Evolutionary conservation across 2,329 filamentous ascomycete species (phyloP).

Genomic region (Alternaria brassicicola): DNA sequence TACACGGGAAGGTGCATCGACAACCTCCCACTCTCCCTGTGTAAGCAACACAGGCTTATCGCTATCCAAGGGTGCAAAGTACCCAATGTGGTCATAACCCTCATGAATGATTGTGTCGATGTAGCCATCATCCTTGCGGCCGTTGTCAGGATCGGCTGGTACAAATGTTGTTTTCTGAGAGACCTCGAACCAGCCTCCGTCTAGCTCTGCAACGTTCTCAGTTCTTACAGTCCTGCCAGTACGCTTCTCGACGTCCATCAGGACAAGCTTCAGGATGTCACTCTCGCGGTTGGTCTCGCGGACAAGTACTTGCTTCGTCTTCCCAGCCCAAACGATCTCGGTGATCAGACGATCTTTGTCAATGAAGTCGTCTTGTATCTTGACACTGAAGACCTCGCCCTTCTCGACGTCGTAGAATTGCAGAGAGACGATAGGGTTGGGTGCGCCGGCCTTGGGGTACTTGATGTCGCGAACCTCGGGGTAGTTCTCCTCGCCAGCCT

Average conservation of each 20-base stretch:
- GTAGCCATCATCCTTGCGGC: slow-evolving; percentile 83
- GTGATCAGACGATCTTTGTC: slow-evolving; percentile 89
- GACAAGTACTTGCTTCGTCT: slow-evolving; percentile 75
- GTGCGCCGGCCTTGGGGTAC: slow-evolving; percentile 93
- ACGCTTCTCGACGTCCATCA: slow-evolving; percentile 78
- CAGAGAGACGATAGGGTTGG: slow-evolving; percentile 87
- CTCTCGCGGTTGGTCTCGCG: slow-evolving; percentile 95
- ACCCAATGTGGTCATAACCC: slow-evolving; percentile 87
- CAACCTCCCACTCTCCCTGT: slow-evolving; percentile 89
- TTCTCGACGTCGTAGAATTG: slow-evolving; percentile 85
- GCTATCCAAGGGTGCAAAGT: slow-evolving; percentile 88
- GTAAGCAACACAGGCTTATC: slow-evolving; percentile 84
- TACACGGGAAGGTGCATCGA: slow-evolving; percentile 79
- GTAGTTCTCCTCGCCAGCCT: slow-evolving; percentile 80
- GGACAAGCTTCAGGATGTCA: slow-evolving; percentile 83
- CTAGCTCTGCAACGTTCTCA: slow-evolving; percentile 79
- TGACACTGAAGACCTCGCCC: slow-evolving; percentile 78
- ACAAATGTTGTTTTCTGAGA: slow-evolving; percentile 85
- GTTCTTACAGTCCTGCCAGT: slow-evolving; percentile 79
- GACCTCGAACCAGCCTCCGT: slow-evolving; percentile 97
- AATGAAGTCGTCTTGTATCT: slow-evolving; percentile 76
- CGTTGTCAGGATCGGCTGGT: slow-evolving; percentile 78
- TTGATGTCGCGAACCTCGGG: slow-evolving; percentile 92
- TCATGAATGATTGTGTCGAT: slow-evolving; percentile 88
- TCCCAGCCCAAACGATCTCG: slow-evolving; percentile 87